Base-by-base conservation (phyloP, 176 grass and related monocot species). In the Cenchrus americanus region DNA sequence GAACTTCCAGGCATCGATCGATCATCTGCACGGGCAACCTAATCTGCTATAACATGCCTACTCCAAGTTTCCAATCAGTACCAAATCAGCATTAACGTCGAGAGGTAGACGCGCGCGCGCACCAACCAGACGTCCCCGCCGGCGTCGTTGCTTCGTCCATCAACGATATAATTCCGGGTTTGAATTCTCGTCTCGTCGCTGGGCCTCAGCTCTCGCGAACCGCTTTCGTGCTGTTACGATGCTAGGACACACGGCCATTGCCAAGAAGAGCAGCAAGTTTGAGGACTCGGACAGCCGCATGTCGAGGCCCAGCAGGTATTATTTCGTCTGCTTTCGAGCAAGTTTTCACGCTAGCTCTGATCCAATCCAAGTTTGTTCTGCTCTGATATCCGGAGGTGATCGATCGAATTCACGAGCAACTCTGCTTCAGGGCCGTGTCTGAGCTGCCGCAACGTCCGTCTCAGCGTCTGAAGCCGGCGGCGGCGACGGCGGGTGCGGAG, bases 381-480 rank as follows among this genome's bases (percentile, higher is more conserved):
- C 10, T 27, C 14, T 19, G 9, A 22, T 66, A 41, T 75, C 8
- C 19, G 71, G 26, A 49, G 12, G 57, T 1, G 22, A 50, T 49
- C 46, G 43, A 50, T 50, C 46, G 34, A 37, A 37, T 37, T 77
- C 42, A 60, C 27, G 10, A 40, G 3, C 18, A 22, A 10, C 42
- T 54, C 69, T 27, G 4, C 12, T 85, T 21, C 78, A 86, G 88
- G 48, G 6, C 78, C 47, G 73, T 72, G 48, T 82, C 79, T 8
- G 93, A 95, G 75, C 77, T 85, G 80, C 69, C 91, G 21, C 89
- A 90, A 43, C 87, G 93, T 60, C 44, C 53, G 32, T 80, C 80
- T 0, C 60, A 89, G 8, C 87, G 91, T 30, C 46, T 71, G 55
- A 84, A 84, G 70, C 44, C 83, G 22, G 59, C 83, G 6, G 48